Evolutionary conservation across 768 basidiomycete species (phyloP).

Genomic region (Podaxis sp.): DNA sequence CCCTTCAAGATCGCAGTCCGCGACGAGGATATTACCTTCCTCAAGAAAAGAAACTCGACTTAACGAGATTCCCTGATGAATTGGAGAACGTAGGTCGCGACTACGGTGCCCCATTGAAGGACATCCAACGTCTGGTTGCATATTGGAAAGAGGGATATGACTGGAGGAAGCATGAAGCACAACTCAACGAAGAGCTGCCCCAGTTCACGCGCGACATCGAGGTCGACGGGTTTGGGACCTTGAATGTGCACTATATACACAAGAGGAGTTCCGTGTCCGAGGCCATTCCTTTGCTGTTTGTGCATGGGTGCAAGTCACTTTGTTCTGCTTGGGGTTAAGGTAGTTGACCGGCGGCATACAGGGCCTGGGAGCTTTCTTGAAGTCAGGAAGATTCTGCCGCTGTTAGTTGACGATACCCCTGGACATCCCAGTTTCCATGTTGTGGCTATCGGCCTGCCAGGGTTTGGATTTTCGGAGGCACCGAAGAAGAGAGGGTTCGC

Average conservation of each 20-base stretch:
- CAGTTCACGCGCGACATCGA: slow-evolving; percentile 52
- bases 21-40: slow-evolving; percentile 27
- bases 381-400: slow-evolving; percentile 51
- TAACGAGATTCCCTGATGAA: slow-evolving; percentile 40
- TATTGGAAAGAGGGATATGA: slow-evolving; percentile 48
- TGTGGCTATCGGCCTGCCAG: slow-evolving; percentile 55
- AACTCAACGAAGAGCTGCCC: slow-evolving; percentile 44
- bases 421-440: slow-evolving; percentile 58
- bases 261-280: slow-evolving; percentile 34
- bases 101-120: slow-evolving; percentile 47
- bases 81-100: slow-evolving; percentile 24
- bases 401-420: slow-evolving; percentile 37
- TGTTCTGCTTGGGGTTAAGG: not conserved
- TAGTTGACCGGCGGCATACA: slow-evolving; percentile 16
- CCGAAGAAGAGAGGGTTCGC: slow-evolving; percentile 47
- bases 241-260: slow-evolving; percentile 54
- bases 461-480: slow-evolving; percentile 58
- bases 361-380: slow-evolving; percentile 62
- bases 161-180: slow-evolving; percentile 47
- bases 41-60: slow-evolving; percentile 35
- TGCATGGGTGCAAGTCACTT: slow-evolving; percentile 44
- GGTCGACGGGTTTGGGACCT: slow-evolving; percentile 37
- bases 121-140: slow-evolving; percentile 38
- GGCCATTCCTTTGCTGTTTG: slow-evolving; percentile 38
- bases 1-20: slow-evolving; percentile 37